Base-by-base conservation (phyloP, 1,284 basidiomycete species). In the Trichosporon inkin region DNA sequence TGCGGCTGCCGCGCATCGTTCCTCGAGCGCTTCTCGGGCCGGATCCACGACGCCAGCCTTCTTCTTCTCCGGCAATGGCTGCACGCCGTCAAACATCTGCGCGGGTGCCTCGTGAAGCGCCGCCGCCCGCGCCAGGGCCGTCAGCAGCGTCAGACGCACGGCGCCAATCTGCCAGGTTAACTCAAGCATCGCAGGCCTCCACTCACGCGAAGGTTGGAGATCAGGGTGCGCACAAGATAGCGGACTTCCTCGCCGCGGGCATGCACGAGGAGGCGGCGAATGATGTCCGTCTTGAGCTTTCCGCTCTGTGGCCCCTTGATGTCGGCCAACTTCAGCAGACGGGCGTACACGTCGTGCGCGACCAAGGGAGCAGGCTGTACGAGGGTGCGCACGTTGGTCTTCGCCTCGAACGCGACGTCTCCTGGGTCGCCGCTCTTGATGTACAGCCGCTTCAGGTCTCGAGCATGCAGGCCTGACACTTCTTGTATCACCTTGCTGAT, bases 161-260 rank as follows among this genome's bases (percentile, higher is more conserved):
- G 92, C 93, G 10, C 91, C 91, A 28, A 92, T 90, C 59, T 93
- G 84, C 10, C 28, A 10, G 41, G 47, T 16, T 49, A 35, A 24
- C 17, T 35, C 24, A 13, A 20, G 13, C 16, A 17, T 13, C 16
- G 20, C 3, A 13, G 16, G 8, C 8, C 8, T 35, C 1, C 16
- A 67, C 72, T 68, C 56, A 91, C 89, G 24, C 92, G 84, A 40
- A 96, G 80, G 75, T 95, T 90, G 66, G 87, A 86, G 38, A 85
- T 84, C 36, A 96, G 81, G 3, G 86, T 92, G 40, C 93, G 84
- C 34, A 89, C 88, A 17, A 96, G 80, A 69, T 87, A 97, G 32
- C 92, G 84, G 19, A 85, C 83, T 78, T 97, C 92, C 73, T 96
- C 93, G 11, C 92, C 93, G 58, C 84, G 85, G 0, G 90, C 87